phyloP scores from a whole-genome alignment of 208 protist genomes.

The Trypanosoma caninum region DNA sequence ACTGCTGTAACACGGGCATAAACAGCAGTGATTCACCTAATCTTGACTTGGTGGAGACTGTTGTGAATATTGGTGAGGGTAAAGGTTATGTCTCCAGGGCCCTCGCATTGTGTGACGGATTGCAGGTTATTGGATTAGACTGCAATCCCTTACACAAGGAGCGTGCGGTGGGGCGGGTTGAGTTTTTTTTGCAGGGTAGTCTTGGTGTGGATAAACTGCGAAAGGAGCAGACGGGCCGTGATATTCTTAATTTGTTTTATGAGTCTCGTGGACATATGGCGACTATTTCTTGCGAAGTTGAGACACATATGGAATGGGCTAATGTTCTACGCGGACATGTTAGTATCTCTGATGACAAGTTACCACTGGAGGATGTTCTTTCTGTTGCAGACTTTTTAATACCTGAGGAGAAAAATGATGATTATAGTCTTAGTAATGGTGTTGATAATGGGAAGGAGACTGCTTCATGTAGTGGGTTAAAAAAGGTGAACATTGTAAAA shows the following conservation, averaged over 20 bases:
- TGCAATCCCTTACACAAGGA: conserved; percentile 88
- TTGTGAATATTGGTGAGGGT: conserved; percentile 89
- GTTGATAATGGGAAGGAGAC: too few relatives aligned
- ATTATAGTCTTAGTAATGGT: too few relatives aligned
- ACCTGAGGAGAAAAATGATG: neutral
- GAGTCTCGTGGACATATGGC: conserved; percentile 61
- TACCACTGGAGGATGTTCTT: neutral
- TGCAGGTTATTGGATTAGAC: conserved; percentile 85
- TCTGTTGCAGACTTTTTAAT: neutral
- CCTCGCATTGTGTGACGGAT: conserved; percentile 66
- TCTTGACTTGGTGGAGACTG: conserved; percentile 34
- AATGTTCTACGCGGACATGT: conserved; percentile 50
- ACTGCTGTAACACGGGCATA: conserved; percentile 28
- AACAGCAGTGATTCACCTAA: neutral
- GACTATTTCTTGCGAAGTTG: conserved; percentile 66
- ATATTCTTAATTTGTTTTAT: conserved; percentile 74
- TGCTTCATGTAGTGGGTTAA: neutral
- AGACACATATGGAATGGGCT: conserved; percentile 42
- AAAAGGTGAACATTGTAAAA: neutral
- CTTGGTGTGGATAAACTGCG: conserved; percentile 27
- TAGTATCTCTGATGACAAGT: conserved; percentile 20
- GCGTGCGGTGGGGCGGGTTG: conserved; percentile 48
- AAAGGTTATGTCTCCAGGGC: conserved; percentile 88
- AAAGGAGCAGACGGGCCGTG: conserved; percentile 5
- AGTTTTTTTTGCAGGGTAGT: conserved; percentile 49